These are phyloP conservation scores for Biscutella laevigata DNA, from an alignment of 441 rosid genomes.

Conservation along the genomic window DNA sequence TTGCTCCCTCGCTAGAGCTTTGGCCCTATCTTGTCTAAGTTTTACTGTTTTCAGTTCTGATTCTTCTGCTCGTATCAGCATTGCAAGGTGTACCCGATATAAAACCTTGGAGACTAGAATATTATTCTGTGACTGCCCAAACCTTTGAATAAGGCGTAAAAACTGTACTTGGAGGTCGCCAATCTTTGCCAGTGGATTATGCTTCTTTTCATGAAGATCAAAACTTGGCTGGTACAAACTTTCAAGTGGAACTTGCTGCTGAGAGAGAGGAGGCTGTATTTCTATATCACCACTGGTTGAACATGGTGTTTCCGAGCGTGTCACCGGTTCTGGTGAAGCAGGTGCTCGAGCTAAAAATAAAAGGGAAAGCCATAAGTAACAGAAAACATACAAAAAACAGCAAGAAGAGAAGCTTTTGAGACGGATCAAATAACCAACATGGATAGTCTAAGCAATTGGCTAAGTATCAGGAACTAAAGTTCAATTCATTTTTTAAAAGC, in stretches of 20 bases:
- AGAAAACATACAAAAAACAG: background rate
- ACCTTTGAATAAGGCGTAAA: conserved; percentile 56
- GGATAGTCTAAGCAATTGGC: background rate
- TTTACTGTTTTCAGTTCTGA: conserved; percentile 47
- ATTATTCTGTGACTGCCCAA: conserved; percentile 53
- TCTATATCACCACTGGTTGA: conserved; percentile 35
- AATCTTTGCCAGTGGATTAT: conserved; percentile 49
- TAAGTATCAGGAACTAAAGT: background rate
- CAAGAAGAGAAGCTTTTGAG: background rate
- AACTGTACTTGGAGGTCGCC: conserved; percentile 64
- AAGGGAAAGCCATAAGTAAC: conserved; percentile 12
- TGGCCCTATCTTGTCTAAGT: conserved; percentile 40
- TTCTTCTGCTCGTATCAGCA: conserved; percentile 68
- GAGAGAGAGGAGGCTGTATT: conserved; percentile 28
- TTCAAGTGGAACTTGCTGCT: conserved; percentile 36
- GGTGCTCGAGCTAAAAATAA: conserved; percentile 33
- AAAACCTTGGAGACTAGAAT: conserved; percentile 69
- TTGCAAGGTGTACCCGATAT: conserved; percentile 65
- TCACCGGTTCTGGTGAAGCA: conserved; percentile 28
- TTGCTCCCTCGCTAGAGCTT: conserved; percentile 54
- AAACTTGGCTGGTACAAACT: conserved; percentile 26
- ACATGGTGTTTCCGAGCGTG: conserved; percentile 30
- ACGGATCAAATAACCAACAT: background rate
- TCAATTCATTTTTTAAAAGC: background rate
- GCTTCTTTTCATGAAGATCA: conserved; percentile 26